These are phyloP conservation scores for Nothophoma quercina DNA, from an alignment of 2,329 filamentous ascomycete species.

Conservation along the genomic window DNA sequence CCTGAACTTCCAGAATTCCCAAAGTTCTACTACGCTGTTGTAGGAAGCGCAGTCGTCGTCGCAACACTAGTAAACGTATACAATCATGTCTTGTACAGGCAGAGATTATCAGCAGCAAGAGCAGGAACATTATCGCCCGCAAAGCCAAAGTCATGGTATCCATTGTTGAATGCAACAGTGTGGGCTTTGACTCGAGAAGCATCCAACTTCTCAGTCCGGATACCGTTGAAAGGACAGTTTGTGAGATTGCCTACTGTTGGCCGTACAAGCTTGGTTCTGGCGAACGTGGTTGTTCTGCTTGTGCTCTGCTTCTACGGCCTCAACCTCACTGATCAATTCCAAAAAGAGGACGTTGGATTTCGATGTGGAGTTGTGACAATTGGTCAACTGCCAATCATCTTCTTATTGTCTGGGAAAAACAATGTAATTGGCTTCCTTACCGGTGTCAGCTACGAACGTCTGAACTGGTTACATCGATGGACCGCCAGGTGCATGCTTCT, in stretches of 20 bases:
- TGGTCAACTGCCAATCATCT: conserved; percentile 63
- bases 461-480: conserved; percentile 80
- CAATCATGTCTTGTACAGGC: conserved; percentile 58
- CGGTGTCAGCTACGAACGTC: conserved; percentile 71
- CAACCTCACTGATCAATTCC: conserved; percentile 57
- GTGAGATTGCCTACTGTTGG: conserved; percentile 53
- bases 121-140: conserved; percentile 55
- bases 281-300: conserved; percentile 61
- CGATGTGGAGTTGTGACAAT: conserved; percentile 62
- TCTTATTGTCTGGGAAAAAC: conserved; percentile 63
- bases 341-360: conserved; percentile 65
- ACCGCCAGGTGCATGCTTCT: conserved; percentile 73
- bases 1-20: conserved; percentile 58
- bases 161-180: conserved; percentile 59
- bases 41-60: conserved; percentile 55
- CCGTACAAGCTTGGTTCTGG: conserved; percentile 49
- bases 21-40: conserved; percentile 62
- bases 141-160: conserved; percentile 61
- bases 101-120: conserved; percentile 58
- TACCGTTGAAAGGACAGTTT: conserved; percentile 44
- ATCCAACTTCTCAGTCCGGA: conserved; percentile 56
- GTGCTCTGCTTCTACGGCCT: conserved; percentile 64
- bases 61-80: conserved; percentile 55
- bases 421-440: conserved; percentile 68
- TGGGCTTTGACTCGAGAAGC: conserved; percentile 64